A percentile compares a stretch with the other conserved stretches of the same genome.
Conservation (phyloP, 2,329 filamentous ascomycete genomes). For the Gnomoniopsis smithogilvyi region DNA sequence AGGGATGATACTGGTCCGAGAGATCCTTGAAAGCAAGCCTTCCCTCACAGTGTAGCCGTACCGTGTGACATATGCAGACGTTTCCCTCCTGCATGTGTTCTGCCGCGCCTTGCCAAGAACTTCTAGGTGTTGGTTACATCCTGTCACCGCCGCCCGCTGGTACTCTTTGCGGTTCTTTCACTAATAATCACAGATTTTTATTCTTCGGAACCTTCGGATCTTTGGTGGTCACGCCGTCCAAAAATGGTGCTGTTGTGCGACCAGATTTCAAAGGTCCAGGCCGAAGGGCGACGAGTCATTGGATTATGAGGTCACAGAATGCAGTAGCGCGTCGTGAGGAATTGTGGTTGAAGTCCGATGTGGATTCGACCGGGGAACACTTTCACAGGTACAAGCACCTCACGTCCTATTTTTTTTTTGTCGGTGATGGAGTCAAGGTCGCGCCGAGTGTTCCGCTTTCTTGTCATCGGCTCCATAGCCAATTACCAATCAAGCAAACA, state of each 20-base stretch:
- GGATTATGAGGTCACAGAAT: not conserved
- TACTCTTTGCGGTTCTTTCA: not conserved
- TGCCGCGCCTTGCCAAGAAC: not conserved
- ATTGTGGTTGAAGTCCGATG: not conserved
- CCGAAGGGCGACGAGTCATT: not conserved
- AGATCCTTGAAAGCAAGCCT: not conserved
- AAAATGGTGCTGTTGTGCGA: not conserved
- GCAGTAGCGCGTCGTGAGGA: not conserved
- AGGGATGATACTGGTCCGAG: not conserved
- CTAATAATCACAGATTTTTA: not conserved
- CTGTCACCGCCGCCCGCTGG: not conserved
- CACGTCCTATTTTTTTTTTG: not conserved
- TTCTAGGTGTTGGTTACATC: not conserved
- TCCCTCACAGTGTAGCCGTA: not conserved
- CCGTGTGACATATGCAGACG: not conserved
- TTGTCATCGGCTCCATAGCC: not conserved
- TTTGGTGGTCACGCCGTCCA: not conserved
- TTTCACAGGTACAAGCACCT: not conserved
- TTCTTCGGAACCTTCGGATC: constrained; percentile 2
- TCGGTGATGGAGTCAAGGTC: not conserved
- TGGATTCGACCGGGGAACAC: not conserved
- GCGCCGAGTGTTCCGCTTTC: not conserved
- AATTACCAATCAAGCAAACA: not conserved
- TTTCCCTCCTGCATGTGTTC: not conserved
- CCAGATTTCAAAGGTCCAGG: not conserved